Conservation (phyloP, 495 filamentous ascomycete genomes). For the Hypoxylon lienhwacheense region DNA sequence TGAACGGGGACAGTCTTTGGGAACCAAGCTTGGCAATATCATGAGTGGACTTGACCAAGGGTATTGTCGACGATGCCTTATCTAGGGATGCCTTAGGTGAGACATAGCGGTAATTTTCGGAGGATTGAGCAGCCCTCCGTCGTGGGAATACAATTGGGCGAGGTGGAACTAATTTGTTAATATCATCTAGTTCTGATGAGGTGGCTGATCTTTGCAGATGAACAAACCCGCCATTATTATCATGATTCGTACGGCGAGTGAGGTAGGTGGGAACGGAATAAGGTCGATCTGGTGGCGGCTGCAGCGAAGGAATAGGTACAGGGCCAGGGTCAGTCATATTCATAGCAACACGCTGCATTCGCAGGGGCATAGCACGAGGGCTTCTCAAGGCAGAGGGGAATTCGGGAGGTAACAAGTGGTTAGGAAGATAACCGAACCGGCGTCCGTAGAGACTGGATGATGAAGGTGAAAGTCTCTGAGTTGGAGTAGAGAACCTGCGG, state of each 20-base stretch:
- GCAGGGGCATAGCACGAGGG: slow-evolving; percentile 19
- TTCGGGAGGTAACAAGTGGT: slow-evolving; percentile 6
- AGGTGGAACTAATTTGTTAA: slow-evolving; percentile 1
- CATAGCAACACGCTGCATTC: slow-evolving; percentile 14
- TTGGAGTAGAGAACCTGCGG: slow-evolving; percentile 6
- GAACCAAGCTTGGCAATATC: slow-evolving; percentile 24
- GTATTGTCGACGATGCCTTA: not conserved
- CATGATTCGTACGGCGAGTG: not conserved
- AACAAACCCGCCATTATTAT: not conserved
- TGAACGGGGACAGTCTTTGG: not conserved
- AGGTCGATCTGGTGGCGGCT: slow-evolving; percentile 7
- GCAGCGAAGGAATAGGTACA: slow-evolving; percentile 11
- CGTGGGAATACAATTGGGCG: not conserved
- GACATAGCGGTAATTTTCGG: not conserved
- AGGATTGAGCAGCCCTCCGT: not conserved
- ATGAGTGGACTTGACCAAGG: not conserved
- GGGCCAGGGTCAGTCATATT: slow-evolving; percentile 1
- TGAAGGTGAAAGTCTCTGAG: not conserved
- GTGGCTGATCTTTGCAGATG: slow-evolving; percentile 20
- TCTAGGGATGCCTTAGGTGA: not conserved
- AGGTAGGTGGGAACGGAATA: slow-evolving; percentile 20
- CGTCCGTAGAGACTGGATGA: slow-evolving; percentile 3
- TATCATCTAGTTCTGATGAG: slow-evolving; percentile 4
- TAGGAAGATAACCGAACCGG: slow-evolving; percentile 13
- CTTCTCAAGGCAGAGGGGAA: slow-evolving; percentile 1